Evolutionary conservation across 352 stramenopile genomes (phyloP).

Genomic region (Hyaloperonospora arabidopsidis): DNA sequence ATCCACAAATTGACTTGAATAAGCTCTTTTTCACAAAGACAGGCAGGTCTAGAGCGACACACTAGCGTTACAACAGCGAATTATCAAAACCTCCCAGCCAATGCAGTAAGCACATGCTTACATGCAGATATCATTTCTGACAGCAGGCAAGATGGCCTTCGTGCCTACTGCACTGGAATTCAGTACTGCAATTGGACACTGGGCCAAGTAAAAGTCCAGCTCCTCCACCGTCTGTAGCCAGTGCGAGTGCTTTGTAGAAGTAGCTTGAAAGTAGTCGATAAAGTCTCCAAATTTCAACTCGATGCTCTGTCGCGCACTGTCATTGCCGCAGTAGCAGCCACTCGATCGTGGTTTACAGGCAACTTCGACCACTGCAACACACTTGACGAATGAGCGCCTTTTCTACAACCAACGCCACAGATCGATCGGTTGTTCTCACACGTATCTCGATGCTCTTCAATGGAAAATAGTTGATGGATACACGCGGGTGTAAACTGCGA

Average conservation of each 20-base stretch:
- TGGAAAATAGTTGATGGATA: conserved; percentile 27
- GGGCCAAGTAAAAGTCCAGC: conserved; percentile 79
- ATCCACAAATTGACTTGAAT: conserved; percentile 85
- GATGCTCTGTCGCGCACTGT: conserved; percentile 53
- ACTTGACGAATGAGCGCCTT: not conserved
- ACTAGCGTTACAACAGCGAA: conserved; percentile 8
- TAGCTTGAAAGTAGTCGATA: conserved; percentile 57
- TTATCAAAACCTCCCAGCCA: not conserved
- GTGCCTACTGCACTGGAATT: conserved; percentile 42
- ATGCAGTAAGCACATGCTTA: conserved; percentile 21
- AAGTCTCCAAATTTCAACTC: conserved; percentile 80
- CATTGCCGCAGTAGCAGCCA: conserved; percentile 53
- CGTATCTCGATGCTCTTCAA: conserved; percentile 29
- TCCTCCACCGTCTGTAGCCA: conserved; percentile 65
- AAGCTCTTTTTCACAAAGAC: conserved; percentile 33
- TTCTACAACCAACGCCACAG: not conserved
- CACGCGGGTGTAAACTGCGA: conserved; percentile 26
- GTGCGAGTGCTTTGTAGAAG: conserved; percentile 32
- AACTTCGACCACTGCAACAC: conserved; percentile 60
- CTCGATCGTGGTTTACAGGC: conserved; percentile 48
- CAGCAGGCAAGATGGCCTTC: conserved; percentile 30
- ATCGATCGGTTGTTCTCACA: conserved; percentile 12
- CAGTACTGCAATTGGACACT: conserved; percentile 62
- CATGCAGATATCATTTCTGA: conserved; percentile 58
- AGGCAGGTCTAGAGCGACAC: conserved; percentile 28